Conservation (phyloP, 2,329 filamentous ascomycete genomes). For the Colletotrichum sp. region DNA sequence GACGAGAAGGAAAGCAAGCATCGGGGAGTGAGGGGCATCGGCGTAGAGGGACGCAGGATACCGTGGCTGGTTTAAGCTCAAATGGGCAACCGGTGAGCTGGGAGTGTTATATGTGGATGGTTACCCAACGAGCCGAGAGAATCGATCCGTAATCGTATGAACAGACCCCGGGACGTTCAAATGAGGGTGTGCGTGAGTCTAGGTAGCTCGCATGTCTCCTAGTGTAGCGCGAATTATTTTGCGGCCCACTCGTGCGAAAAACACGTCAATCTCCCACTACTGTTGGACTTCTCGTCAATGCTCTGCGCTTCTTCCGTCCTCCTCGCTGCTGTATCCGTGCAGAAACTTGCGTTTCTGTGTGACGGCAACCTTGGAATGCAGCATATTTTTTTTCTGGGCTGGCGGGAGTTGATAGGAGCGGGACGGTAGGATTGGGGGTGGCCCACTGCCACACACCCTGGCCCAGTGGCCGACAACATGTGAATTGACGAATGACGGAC, state of each 20-base stretch:
- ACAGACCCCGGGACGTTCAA: not conserved
- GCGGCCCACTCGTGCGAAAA: not conserved
- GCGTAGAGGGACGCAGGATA: conserved; percentile 10
- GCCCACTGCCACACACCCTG: not conserved
- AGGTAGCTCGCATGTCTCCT: not conserved
- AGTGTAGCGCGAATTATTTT: not conserved
- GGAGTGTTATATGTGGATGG: conserved; percentile 8
- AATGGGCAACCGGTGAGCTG: conserved; percentile 19
- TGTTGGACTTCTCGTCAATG: not conserved
- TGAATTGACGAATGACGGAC: not conserved
- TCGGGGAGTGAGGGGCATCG: not conserved
- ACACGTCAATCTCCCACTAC: not conserved
- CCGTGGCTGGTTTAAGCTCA: conserved; percentile 16
- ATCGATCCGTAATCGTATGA: conserved; percentile 3
- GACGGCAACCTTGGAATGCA: not conserved
- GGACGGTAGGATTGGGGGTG: not conserved
- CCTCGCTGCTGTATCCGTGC: not conserved
- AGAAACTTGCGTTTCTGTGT: not conserved
- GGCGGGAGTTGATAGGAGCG: not conserved
- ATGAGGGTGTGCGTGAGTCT: not conserved
- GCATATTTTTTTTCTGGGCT: not conserved
- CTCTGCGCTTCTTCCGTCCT: not conserved
- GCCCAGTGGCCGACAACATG: not conserved
- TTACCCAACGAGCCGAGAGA: not conserved
- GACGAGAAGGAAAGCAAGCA: not conserved